A percentile compares a stretch with the other conserved stretches of the same genome.
Conservation (phyloP, 345 rosid genomes). For the Trapa incisa region DNA sequence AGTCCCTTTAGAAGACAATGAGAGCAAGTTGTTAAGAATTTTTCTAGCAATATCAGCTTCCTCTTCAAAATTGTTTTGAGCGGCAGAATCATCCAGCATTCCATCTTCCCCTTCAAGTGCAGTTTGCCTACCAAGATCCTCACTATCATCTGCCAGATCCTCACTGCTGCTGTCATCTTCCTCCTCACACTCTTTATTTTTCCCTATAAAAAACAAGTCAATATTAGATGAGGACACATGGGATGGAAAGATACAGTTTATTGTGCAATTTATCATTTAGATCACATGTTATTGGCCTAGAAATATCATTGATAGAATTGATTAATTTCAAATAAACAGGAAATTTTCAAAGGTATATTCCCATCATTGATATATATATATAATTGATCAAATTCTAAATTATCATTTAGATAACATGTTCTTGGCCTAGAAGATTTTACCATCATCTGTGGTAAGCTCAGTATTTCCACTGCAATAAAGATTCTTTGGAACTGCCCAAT, state of each 20-base stretch:
- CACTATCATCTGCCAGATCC: conserved; percentile 43
- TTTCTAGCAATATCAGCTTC: conserved; percentile 71
- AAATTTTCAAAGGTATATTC: neutral
- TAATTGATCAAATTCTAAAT: too few relatives aligned
- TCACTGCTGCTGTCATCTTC: conserved; percentile 49
- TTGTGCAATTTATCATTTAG: neutral
- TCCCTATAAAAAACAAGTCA: conserved; percentile 27
- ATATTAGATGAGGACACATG: neutral
- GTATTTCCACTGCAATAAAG: conserved; percentile 40
- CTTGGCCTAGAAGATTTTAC: conserved; percentile 16
- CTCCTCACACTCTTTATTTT: conserved; percentile 24
- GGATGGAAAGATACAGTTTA: neutral
- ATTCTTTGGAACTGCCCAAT: conserved; percentile 95
- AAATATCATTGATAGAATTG: neutral
- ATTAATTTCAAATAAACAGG: neutral
- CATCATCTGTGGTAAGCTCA: conserved; percentile 38
- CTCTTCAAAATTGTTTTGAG: conserved; percentile 48
- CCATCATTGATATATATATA: too few relatives aligned
- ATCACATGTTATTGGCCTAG: neutral
- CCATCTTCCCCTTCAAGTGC: conserved; percentile 12
- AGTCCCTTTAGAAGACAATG: conserved; percentile 31
- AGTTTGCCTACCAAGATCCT: conserved; percentile 20
- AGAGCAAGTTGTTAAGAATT: conserved; percentile 52
- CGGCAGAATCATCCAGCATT: conserved; percentile 21
- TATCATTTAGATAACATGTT: too few relatives aligned